These are phyloP conservation scores for Suillus tomentosus DNA, from an alignment of 768 basidiomycete species.

Conservation along the genomic window DNA sequence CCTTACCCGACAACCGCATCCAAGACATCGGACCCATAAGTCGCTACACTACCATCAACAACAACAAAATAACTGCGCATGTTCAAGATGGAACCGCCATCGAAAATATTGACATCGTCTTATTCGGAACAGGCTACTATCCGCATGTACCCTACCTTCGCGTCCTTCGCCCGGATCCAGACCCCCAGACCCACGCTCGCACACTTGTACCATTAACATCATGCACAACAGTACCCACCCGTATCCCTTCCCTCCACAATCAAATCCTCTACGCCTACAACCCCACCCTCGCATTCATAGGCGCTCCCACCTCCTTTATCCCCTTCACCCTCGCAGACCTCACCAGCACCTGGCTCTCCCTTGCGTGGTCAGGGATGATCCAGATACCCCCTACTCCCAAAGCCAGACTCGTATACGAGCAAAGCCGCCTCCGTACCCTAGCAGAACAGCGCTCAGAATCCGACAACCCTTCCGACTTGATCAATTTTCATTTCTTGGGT, in stretches of 20 bases:
- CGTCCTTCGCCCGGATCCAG: constrained; percentile 21
- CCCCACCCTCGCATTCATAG: constrained; percentile 49
- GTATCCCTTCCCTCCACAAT: constrained; percentile 47
- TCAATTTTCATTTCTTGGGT: constrained; percentile 29
- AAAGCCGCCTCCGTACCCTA: constrained; percentile 32
- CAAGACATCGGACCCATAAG: constrained; percentile 43
- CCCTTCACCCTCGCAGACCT: constrained; percentile 53
- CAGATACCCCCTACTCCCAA: constrained; percentile 37
- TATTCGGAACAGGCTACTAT: constrained; percentile 51
- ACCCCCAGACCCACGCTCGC: not conserved
- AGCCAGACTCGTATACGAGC: constrained; percentile 41
- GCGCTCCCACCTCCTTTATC: constrained; percentile 43
- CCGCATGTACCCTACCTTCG: constrained; percentile 44
- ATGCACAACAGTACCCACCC: constrained; percentile 31
- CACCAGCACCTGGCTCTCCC: constrained; percentile 49
- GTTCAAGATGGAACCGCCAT: constrained; percentile 42
- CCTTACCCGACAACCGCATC: constrained; percentile 46
- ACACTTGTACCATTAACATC: constrained; percentile 33
- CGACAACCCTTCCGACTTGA: constrained; percentile 28
- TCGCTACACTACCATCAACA: constrained; percentile 29
- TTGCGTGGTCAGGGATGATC: constrained; percentile 40
- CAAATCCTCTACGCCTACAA: constrained; percentile 50
- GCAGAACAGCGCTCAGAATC: constrained; percentile 21
- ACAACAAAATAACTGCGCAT: constrained; percentile 34
- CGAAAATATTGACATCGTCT: constrained; percentile 42